Evolutionary conservation across 345 rosid genomes (phyloP).

Genomic region (Lepidium sativum): DNA sequence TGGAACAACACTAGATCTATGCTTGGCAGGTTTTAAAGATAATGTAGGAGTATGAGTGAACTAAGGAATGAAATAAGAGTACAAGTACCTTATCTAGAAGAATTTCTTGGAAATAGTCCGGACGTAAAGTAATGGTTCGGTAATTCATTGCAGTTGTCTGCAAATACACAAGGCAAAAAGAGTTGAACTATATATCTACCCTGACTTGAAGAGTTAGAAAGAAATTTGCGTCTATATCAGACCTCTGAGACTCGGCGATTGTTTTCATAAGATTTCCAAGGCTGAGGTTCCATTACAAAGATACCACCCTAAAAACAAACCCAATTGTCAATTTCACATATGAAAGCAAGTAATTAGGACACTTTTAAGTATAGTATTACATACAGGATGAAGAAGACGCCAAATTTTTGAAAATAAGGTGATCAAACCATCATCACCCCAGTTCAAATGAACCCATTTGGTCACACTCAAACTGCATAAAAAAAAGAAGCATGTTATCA

Average conservation of each 20-base stretch:
- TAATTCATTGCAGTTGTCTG: conserved; percentile 64
- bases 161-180: conserved; percentile 21
- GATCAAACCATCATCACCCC: conserved; percentile 93
- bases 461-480: conserved; percentile 77
- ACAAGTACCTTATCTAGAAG: conserved; percentile 77
- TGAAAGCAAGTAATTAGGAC: background rate
- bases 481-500: background rate
- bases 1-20: background rate
- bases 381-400: conserved; percentile 75
- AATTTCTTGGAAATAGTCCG: conserved; percentile 60
- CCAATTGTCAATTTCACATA: background rate
- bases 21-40: background rate
- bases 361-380: background rate
- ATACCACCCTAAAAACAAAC: conserved; percentile 66
- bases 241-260: conserved; percentile 83
- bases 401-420: conserved; percentile 65
- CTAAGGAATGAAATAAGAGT: background rate
- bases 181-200: background rate
- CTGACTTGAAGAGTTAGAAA: background rate
- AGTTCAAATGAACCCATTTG: conserved; percentile 96
- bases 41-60: background rate
- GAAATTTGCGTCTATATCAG: background rate
- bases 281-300: conserved; percentile 89
- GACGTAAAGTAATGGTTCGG: conserved; percentile 38
- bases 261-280: conserved; percentile 86